A percentile compares a stretch with the other conserved stretches of the same genome.
Conservation (phyloP, 106 monocot species). For the Platanthera guangdongensis region DNA sequence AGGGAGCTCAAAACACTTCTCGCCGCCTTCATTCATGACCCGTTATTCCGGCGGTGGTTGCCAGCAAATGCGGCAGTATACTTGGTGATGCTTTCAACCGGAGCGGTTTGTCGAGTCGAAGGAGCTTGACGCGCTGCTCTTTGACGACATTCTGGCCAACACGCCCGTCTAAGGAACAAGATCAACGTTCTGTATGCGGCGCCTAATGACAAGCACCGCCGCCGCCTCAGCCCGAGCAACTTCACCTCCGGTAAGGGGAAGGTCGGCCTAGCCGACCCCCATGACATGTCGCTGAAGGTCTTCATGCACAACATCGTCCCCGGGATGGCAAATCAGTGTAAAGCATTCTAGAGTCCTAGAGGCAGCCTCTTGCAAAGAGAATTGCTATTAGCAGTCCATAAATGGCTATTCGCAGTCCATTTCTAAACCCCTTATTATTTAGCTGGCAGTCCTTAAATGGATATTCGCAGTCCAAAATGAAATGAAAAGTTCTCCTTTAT, state of each 20-base stretch:
- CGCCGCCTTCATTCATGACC: neutral
- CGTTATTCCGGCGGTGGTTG: neutral
- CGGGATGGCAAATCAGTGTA: conserved; percentile 32
- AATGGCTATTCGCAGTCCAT: too few species aligned
- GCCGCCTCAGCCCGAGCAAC: conserved; percentile 50
- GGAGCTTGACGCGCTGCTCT: conserved; percentile 61
- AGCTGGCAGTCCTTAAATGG: too few species aligned
- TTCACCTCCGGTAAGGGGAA: conserved; percentile 83
- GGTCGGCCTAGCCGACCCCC: conserved; percentile 47
- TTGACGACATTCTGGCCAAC: conserved; percentile 38
- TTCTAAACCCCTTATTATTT: too few species aligned
- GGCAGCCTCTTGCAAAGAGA: too few species aligned
- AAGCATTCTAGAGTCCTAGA: too few species aligned
- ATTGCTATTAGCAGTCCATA: too few species aligned
- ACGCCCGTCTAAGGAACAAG: conserved; percentile 66
- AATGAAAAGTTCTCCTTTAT: too few species aligned
- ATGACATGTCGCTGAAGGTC: conserved; percentile 67
- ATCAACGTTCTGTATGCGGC: conserved; percentile 69
- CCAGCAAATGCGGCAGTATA: conserved; percentile 85
- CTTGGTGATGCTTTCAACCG: conserved; percentile 59
- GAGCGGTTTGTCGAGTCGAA: conserved; percentile 75
- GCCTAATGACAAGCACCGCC: conserved; percentile 64
- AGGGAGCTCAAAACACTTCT: too few species aligned
- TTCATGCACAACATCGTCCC: conserved; percentile 87
- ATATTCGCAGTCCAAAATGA: too few species aligned